Evolutionary conservation across 2,329 filamentous ascomycete species (phyloP).

Genomic region (Ciborinia camelliae): DNA sequence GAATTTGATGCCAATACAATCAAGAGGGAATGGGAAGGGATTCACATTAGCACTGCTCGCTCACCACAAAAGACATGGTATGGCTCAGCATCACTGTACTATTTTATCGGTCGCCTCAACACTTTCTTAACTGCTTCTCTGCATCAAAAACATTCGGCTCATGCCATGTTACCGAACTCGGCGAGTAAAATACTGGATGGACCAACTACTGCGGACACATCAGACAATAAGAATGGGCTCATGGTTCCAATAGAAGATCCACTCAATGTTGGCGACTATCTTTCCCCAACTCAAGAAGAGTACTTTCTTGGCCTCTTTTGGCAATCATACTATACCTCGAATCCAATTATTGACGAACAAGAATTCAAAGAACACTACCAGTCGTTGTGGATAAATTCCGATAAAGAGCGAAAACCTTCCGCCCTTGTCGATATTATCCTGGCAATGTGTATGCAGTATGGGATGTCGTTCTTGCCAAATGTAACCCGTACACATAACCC

Average conservation of each 20-base stretch:
- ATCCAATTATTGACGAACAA: slow-evolving; percentile 44
- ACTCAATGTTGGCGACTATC: slow-evolving; percentile 29
- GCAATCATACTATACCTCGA: slow-evolving; percentile 44
- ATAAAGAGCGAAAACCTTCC: slow-evolving; percentile 42
- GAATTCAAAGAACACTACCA: slow-evolving; percentile 46
- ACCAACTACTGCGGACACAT: slow-evolving; percentile 24
- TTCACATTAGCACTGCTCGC: slow-evolving; percentile 40
- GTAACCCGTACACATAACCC: slow-evolving; percentile 16
- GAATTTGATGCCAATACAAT: slow-evolving; percentile 21
- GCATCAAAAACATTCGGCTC: slow-evolving; percentile 36
- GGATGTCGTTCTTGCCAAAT: slow-evolving; percentile 33
- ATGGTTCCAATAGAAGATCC: slow-evolving; percentile 17
- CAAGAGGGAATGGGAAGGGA: slow-evolving; percentile 40
- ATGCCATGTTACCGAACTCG: slow-evolving; percentile 37
- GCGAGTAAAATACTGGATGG: slow-evolving; percentile 23
- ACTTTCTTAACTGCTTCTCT: slow-evolving; percentile 39
- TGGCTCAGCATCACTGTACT: slow-evolving; percentile 45
- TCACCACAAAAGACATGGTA: slow-evolving; percentile 43
- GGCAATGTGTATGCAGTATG: slow-evolving; percentile 50
- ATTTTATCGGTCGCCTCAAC: slow-evolving; percentile 45
- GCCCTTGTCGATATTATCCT: slow-evolving; percentile 52
- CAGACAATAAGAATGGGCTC: not conserved
- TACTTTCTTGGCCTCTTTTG: slow-evolving; percentile 48
- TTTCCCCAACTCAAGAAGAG: slow-evolving; percentile 45
- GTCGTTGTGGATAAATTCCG: slow-evolving; percentile 40